Base-by-base conservation (phyloP, 371 early-diverging fungal genomes). In the Circinella minor region DNA sequence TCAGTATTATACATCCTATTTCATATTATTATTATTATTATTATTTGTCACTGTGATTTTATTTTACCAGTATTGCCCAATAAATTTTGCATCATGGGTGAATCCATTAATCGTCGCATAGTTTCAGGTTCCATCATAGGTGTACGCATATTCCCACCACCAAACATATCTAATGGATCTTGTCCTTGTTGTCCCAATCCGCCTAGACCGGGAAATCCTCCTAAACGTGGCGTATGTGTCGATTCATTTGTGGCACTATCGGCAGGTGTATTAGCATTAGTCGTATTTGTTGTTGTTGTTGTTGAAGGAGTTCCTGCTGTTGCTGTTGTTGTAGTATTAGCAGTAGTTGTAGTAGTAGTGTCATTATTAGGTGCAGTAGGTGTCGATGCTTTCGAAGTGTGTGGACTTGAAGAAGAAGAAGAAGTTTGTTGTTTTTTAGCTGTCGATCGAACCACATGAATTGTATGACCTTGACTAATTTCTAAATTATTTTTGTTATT, bases 401-500 rank as follows among this genome's bases (percentile, higher is more conserved):
- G 38, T 13, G 47, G 78, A 73, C 47, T 73, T 71, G 34, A 43
- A 36, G 69, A 47, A 27, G 27, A 27, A 27, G 27, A 27, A 27
- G 27, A 27, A 27, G 43, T 1, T 43, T 43, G 43, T 43, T 43
- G 43, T 49, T 82, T 79, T 61, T 87, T 88, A 54, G 83, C 61
- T n/a, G 84, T 83, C 61, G 85, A 77, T 61, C 82, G 81, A 51
- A 89, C 89, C 61, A 91, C 84, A 78, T 89, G 88, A 55, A 91
- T 78, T 4, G 89, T 87, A 74, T 89, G 87, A 10, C 89, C 90
- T 65, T 85, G 76, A 61, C 68, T 66, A 57, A 91, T 82, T 27
- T 61, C 75, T 74, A 51, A 51, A 51, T 43, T 43, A 43, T 43
- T 43, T 43, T 27, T 27, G 27, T 27, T 27, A 43, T 43, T 3